Conservation (phyloP, 257 asterid species). For the Lycium barbarum region DNA sequence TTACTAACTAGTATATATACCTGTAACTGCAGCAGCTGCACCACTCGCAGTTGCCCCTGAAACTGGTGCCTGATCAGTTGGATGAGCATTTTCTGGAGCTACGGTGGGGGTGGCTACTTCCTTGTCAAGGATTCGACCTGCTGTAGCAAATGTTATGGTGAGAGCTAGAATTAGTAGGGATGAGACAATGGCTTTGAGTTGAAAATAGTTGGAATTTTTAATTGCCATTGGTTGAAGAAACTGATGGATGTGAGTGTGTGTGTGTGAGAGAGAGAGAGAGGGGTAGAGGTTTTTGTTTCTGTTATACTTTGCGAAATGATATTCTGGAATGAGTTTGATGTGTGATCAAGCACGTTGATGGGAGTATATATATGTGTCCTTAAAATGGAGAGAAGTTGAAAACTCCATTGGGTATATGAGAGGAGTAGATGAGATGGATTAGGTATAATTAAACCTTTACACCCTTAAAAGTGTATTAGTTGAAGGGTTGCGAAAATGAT, state of each 20-base stretch:
- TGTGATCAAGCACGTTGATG: neutral
- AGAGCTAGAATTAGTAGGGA: constrained; percentile 39
- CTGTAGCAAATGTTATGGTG: constrained; percentile 32
- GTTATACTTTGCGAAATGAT: neutral
- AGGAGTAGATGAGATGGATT: constrained; percentile 31
- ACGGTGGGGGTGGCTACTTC: constrained; percentile 36
- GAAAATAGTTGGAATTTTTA: neutral
- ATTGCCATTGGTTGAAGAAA: neutral
- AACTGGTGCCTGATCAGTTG: constrained; percentile 27
- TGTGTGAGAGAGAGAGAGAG: no score
- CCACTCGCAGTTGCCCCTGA: constrained; percentile 19
- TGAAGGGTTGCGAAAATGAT: neutral
- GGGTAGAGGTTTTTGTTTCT: neutral
- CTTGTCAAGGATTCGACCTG: constrained; percentile 49
- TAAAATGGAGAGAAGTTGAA: neutral
- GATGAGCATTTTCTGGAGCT: constrained; percentile 31
- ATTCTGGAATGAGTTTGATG: neutral
- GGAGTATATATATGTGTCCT: neutral
- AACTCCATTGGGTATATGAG: neutral
- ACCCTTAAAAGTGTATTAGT: constrained; percentile 19
- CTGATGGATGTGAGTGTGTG: neutral
- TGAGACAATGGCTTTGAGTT: neutral
- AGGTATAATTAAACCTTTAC: neutral
- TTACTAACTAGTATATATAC: neutral
- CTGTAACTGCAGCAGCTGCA: neutral